These are phyloP conservation scores for Pterocarpus santalinus DNA, from an alignment of 306 rosid species.

Conservation along the genomic window DNA sequence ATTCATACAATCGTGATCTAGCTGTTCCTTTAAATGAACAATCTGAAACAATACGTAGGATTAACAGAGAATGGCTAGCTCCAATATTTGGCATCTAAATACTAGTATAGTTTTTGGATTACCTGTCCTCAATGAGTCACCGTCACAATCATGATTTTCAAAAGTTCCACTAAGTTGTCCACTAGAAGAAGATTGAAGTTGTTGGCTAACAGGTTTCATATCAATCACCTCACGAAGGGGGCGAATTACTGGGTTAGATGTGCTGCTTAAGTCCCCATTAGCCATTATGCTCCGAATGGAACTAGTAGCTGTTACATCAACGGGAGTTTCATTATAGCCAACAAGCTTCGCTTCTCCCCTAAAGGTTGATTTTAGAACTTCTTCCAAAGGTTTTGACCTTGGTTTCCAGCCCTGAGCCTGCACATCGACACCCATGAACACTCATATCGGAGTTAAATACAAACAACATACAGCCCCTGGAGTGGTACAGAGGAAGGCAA, in stretches of 20 bases:
- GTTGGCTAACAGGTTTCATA: constrained; percentile 42
- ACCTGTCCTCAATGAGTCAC: constrained; percentile 58
- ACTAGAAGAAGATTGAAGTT: constrained; percentile 39
- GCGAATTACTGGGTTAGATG: constrained; percentile 41
- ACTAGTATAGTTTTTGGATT: constrained; percentile 34
- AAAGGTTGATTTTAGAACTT: constrained; percentile 66
- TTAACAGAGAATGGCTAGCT: constrained; percentile 29
- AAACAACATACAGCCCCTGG: neutral
- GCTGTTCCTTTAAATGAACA: constrained; percentile 56
- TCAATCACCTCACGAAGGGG: constrained; percentile 25
- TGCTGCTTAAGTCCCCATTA: constrained; percentile 45
- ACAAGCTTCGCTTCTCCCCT: constrained; percentile 77
- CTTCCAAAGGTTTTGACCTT: constrained; percentile 75
- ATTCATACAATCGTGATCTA: constrained; percentile 69
- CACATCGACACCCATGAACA: constrained; percentile 43
- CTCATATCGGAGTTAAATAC: constrained; percentile 35
- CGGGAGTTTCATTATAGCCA: constrained; percentile 84
- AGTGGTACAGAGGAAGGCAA: constrained; percentile 8
- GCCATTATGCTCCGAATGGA: constrained; percentile 9
- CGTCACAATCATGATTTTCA: constrained; percentile 46
- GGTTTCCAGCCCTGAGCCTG: constrained; percentile 74
- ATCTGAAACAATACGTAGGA: constrained; percentile 48
- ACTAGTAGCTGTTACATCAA: constrained; percentile 51
- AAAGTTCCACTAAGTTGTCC: constrained; percentile 14
- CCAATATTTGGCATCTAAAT: constrained; percentile 34